phyloP scores from a whole-genome alignment of 2,329 filamentous ascomycete species.

The Fusarium sp. region DNA sequence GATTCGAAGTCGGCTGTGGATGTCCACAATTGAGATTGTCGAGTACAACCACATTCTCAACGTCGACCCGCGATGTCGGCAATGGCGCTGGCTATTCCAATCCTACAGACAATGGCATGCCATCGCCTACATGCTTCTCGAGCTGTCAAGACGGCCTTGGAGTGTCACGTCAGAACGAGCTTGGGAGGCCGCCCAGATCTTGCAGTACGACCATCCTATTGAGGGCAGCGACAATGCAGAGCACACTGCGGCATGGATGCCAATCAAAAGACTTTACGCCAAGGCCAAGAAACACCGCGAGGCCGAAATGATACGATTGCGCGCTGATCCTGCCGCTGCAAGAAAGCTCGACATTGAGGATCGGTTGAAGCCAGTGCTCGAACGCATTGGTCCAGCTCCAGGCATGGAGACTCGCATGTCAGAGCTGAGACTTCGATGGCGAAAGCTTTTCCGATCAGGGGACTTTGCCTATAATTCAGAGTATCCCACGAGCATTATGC shows the following conservation, averaged over 20 bases:
- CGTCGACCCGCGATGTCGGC: slow-evolving; percentile 26
- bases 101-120: slow-evolving; percentile 35
- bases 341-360: slow-evolving; percentile 30
- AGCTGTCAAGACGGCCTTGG: slow-evolving; percentile 31
- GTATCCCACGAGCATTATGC: slow-evolving; percentile 17
- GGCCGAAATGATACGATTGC: slow-evolving; percentile 23
- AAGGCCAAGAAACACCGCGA: slow-evolving; percentile 31
- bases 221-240: slow-evolving; percentile 20
- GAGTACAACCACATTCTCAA: slow-evolving; percentile 35
- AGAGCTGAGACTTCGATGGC: slow-evolving; percentile 28
- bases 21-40: slow-evolving; percentile 37
- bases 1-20: slow-evolving; percentile 30
- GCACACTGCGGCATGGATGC: slow-evolving; percentile 36
- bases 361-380: slow-evolving; percentile 30
- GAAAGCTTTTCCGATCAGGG: slow-evolving; percentile 29
- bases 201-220: slow-evolving; percentile 35
- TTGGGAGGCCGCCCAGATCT: slow-evolving; percentile 35
- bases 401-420: slow-evolving; percentile 36
- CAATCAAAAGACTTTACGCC: slow-evolving; percentile 29
- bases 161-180: slow-evolving; percentile 30
- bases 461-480: slow-evolving; percentile 2
- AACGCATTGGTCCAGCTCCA: slow-evolving; percentile 31
- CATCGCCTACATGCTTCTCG: slow-evolving; percentile 34
- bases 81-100: slow-evolving; percentile 35
- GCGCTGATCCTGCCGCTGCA: slow-evolving; percentile 29